Evolutionary conservation across 169 alveolate genomes (phyloP).

Genomic region (Plasmodium gonderi): DNA sequence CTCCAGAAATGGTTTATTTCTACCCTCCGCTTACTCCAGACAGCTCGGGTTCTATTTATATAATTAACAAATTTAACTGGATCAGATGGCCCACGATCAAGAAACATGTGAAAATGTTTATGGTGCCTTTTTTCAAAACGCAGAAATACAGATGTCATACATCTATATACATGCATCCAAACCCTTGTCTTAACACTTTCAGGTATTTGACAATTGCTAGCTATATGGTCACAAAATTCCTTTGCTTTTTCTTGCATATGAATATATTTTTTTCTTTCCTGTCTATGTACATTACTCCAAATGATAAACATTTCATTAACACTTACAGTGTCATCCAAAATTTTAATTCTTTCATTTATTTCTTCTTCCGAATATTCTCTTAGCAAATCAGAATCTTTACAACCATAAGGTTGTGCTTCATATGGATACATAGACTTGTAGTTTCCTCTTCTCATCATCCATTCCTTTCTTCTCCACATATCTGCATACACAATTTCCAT

Average conservation of each 20-base stretch:
- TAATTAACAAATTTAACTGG: background rate
- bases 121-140: background rate
- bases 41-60: background rate
- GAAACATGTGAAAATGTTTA: background rate
- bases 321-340: background rate
- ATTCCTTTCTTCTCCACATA: background rate
- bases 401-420: background rate
- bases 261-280: constrained; percentile 4
- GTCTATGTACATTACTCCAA: constrained; percentile 8
- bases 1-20: background rate
- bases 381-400: background rate
- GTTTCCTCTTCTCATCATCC: background rate
- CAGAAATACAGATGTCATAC: background rate
- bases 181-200: background rate
- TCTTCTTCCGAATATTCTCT: background rate
- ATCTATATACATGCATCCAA: background rate
- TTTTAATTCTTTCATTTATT: background rate
- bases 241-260: background rate
- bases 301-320: constrained; percentile 7
- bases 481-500: background rate
- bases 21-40: background rate
- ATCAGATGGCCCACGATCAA: background rate
- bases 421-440: background rate
- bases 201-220: background rate
- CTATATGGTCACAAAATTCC: background rate